A percentile compares a stretch with the other conserved stretches of the same genome.
phyloP scores from a whole-genome alignment of 2,329 filamentous ascomycete species.

The Cytospora piceicola region DNA sequence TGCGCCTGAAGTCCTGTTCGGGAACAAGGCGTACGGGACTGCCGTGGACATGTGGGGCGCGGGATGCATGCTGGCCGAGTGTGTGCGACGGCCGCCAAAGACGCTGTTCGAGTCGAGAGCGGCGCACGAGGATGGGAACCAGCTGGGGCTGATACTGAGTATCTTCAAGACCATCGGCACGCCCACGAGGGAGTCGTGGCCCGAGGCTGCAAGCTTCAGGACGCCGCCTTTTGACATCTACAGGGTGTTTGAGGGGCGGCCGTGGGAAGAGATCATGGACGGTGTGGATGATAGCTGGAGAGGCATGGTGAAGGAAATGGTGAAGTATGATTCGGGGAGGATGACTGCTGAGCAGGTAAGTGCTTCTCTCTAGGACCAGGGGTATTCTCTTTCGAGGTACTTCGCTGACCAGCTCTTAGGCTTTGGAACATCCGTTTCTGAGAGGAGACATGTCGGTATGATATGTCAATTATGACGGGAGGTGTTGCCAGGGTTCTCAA shows the following conservation, averaged over 20 bases:
- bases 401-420: constrained; percentile 1
- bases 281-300: constrained; percentile 60
- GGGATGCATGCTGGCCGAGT: constrained; percentile 84
- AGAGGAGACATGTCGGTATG: constrained; percentile 11
- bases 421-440: constrained; percentile 1
- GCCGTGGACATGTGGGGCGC: constrained; percentile 88
- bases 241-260: constrained; percentile 67
- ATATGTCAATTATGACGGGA: constrained; percentile 4
- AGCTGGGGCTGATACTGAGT: constrained; percentile 86
- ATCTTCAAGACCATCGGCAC: constrained; percentile 93
- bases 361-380: neutral
- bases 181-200: constrained; percentile 80
- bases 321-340: constrained; percentile 74
- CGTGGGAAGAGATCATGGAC: constrained; percentile 73
- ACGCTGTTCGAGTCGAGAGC: constrained; percentile 81
- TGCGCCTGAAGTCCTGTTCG: constrained; percentile 88
- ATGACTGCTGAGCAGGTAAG: constrained; percentile 66
- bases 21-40: constrained; percentile 71
- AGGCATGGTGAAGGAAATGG: constrained; percentile 67
- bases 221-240: constrained; percentile 92
- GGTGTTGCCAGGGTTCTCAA: neutral
- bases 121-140: constrained; percentile 79
- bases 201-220: constrained; percentile 69
- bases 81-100: constrained; percentile 54
- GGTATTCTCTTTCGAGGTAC: neutral